Evolutionary conservation across 139 green algal species (phyloP), one percentile per base, ranked within the genome.

Genomic region (Desmodesmus armatus): DNA sequence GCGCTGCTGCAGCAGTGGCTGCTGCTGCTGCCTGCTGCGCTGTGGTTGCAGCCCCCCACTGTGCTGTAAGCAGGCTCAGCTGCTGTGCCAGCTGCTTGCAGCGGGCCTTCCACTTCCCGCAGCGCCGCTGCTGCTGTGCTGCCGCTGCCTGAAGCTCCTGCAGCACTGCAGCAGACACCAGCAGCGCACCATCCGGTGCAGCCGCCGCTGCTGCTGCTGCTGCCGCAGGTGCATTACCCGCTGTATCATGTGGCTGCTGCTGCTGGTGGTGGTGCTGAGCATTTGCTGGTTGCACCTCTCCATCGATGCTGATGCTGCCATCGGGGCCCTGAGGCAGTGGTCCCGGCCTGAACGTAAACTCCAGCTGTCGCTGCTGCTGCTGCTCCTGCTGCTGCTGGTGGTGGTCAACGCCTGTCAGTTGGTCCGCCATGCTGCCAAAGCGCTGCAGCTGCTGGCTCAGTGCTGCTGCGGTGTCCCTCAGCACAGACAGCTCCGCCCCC

Each of bases 61-160:
- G 41, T 17, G 55, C 70, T 25, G 62, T 74, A 4, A 69, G 49
- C 2, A 11, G 33, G 25, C 21, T 39, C 58, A 87, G 43, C 25
- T 92, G 84, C 37, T 82, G 74, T 2, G 84, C 87, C 44, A 92
- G 87, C 65, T 88, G 73, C 70, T 79, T 78, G 43, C 60, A 82
- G 17, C 82, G 84, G 39, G 51, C 81, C 85, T 92, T 92, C 89
- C 89, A 92, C 39, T 90, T 92, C 35, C 89, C 69, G 1, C 65
- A 80, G 11, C 84, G 81, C 4, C 37, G 49, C 37, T 85, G 77
- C 23, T 87, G 83, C 25, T 88, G 65, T 35, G 53, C 44, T 21
- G 41, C 55, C 6, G 66, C 66, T n/a, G 67, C 62, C 33, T 87
- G 47, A 37, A 85, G 60, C 62, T 88, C 33, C 0, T 55, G 62